Evolutionary conservation across 805 yeast genomes (phyloP), one percentile per base, ranked within the genome.

Genomic region (Scheffersomyces lignosus): DNA sequence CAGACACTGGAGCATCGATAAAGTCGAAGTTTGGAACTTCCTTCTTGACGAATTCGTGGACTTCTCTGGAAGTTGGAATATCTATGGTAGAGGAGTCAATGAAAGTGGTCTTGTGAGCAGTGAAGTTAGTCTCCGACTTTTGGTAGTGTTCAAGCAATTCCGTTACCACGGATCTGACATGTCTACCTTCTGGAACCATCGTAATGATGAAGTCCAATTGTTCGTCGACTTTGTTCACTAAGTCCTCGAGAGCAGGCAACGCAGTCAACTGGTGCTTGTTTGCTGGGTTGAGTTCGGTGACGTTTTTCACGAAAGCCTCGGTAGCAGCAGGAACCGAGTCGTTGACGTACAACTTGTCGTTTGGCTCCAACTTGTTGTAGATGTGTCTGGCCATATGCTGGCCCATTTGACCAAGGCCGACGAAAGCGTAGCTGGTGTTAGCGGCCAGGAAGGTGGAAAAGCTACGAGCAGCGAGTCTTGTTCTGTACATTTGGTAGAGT

Each of bases 381-480:
- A 76, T 58, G 45, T 75, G 77, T 38, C 64, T 55, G 14, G 80
- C 80, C 81, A 75, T 75, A 45, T 71, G 73, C 35, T 67, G 72
- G 35, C 81, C 78, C 81, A 75, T 75, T 38, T 71, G 73, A 20
- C 81, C 81, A 20, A 76, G 60, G n/a, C 81, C 81, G 28, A 75
- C 68, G 57, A 75, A 75, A 18, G 80, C 81, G 46, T 70, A 75
- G 29, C 42, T 47, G 27, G 57, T 47, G 22, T 27, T 29, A 10
- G 33, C 36, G 4, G 41, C 30, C 4, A 27, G 24, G 17, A 39
- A 23, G 15, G 28, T 17, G 18, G 43, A 37, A 24, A 31, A 34
- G 18, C 20, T 33, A 16, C 44, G 39, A 3, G 24, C 10, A 10
- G 9, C 7, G 24, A 20, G 7, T 20, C 24, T 20, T 7, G 24